Percentiles rank a stretch among this genome's conserved stretches.
phyloP scores from a whole-genome alignment of 345 rosid species.

The Citrus australasica region DNA sequence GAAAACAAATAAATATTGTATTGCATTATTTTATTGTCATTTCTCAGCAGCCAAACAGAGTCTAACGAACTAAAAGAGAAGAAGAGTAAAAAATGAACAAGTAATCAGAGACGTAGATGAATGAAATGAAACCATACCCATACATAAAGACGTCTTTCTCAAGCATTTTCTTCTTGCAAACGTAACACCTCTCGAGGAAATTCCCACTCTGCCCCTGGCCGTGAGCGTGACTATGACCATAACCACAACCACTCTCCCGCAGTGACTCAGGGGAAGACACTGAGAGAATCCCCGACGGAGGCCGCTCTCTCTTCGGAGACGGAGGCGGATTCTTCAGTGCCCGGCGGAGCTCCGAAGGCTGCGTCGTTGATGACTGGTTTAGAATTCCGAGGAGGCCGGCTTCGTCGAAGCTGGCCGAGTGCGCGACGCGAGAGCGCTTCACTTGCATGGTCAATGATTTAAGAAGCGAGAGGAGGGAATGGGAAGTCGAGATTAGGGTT shows the following conservation, averaged over 20 bases:
- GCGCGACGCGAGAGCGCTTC: conserved; percentile 32
- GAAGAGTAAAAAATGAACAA: not conserved
- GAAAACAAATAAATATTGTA: not conserved
- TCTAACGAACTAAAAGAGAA: not conserved
- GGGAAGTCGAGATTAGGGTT: not conserved
- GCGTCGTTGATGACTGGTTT: conserved; percentile 2
- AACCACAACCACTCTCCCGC: conserved; percentile 3
- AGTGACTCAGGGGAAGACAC: conserved; percentile 19
- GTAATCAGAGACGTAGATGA: not conserved
- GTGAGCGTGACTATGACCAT: not conserved
- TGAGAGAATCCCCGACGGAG: conserved; percentile 19
- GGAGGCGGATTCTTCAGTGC: not conserved
- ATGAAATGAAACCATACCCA: conserved; percentile 25
- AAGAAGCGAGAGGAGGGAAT: not conserved
- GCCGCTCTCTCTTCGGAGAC: not conserved
- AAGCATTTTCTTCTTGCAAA: conserved; percentile 30
- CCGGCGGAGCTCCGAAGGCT: not conserved
- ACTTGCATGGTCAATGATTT: conserved; percentile 21
- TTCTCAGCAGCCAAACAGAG: conserved; percentile 8
- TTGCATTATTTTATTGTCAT: not conserved
- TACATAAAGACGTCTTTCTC: conserved; percentile 31
- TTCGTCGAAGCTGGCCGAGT: conserved; percentile 24
- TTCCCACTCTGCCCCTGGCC: conserved; percentile 6
- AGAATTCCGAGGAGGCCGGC: conserved; percentile 1
- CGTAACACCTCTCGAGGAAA: conserved; percentile 33